Base-by-base conservation (phyloP, 257 asterid genomes). In the Nicotiana paniculata region DNA sequence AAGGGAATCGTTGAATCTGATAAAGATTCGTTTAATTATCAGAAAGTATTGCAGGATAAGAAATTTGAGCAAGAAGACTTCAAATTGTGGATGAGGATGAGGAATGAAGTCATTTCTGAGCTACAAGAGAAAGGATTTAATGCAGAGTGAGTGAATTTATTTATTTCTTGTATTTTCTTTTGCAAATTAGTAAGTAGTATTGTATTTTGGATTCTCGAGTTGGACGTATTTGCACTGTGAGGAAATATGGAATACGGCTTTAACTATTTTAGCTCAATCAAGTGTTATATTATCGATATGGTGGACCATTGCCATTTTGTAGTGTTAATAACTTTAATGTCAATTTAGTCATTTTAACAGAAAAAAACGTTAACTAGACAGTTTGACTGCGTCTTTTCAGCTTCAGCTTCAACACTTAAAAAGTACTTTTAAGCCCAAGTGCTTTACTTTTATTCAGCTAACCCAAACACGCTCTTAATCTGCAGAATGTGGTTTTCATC, bases 1-100 rank as follows among this genome's bases (percentile, higher is more conserved):
- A 96, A 93, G 89, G 99, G 99, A 59, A 54, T 89, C 3, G 30
- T 93, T 4, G 99, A 93, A 33, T 70, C 87, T 1, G 97, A 96
- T 77, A 86, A 84, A 79, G 98, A 91, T 81, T 80, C 92, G 0
- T 81, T 67, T 77, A 93, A 91, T 82, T 92, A 84, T 82, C 92
- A 96, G 90, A 94, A 94, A 78, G 91, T 82, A 28, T 85, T 96
- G 93, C 98, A 96, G 92, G 97, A 94, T 86, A 87, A 93, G 89
- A 96, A 92, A 90, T 76, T 94, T 30, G 97, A 93, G n/a, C 95
- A 93, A 69, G 99, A 94, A 90, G 94, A 97, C 2, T 35, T 90
- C 86, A 96, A 96, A 86, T 86, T 94, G 79, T 96, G 99, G 99
- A 2, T 89, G 84, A 91, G 98, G 89, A 94, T 94, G 98, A 91